Percentiles rank a stretch among this genome's conserved stretches.
Conservation (phyloP, 352 stramenopile genomes). For the Phytophthora europaea region DNA sequence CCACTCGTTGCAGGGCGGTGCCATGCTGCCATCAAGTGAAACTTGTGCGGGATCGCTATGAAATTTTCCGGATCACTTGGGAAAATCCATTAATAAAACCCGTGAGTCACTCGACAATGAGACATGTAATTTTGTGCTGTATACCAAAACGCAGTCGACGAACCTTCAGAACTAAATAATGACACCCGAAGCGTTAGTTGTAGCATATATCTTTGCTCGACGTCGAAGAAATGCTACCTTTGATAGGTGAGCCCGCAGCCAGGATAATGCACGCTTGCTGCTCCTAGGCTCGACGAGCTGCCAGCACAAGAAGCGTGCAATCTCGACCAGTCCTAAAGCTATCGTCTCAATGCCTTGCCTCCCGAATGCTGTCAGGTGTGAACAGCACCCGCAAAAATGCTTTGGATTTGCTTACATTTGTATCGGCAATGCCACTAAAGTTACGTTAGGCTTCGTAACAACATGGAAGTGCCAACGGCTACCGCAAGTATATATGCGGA, state of each 20-base stretch:
- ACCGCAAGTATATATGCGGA: slow-evolving; percentile 14
- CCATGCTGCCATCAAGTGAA: slow-evolving; percentile 10
- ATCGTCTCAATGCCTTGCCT: neutral
- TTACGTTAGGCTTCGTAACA: slow-evolving; percentile 23
- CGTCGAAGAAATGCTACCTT: slow-evolving; percentile 10
- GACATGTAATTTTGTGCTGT: slow-evolving; percentile 8
- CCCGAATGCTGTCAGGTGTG: neutral
- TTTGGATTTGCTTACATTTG: neutral
- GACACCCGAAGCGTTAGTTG: slow-evolving; percentile 6
- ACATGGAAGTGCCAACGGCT: neutral
- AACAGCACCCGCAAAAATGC: neutral
- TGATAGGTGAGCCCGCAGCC: slow-evolving; percentile 24
- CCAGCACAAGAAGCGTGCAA: neutral
- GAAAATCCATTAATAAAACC: slow-evolving; percentile 16
- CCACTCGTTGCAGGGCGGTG: slow-evolving; percentile 21
- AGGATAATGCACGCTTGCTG: slow-evolving; percentile 8
- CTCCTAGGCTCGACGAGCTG: neutral
- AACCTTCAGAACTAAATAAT: slow-evolving; percentile 17
- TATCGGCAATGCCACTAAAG: slow-evolving; percentile 8
- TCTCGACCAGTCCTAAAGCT: neutral
- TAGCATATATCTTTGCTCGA: neutral
- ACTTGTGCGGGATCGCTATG: slow-evolving; percentile 7
- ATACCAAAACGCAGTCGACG: neutral
- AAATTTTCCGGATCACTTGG: slow-evolving; percentile 4
- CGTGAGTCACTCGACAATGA: slow-evolving; percentile 3